A percentile compares a stretch with the other conserved stretches of the same genome.
phyloP scores from a whole-genome alignment of 1,139 yeast genomes.

The Yamadazyma atlantica region DNA sequence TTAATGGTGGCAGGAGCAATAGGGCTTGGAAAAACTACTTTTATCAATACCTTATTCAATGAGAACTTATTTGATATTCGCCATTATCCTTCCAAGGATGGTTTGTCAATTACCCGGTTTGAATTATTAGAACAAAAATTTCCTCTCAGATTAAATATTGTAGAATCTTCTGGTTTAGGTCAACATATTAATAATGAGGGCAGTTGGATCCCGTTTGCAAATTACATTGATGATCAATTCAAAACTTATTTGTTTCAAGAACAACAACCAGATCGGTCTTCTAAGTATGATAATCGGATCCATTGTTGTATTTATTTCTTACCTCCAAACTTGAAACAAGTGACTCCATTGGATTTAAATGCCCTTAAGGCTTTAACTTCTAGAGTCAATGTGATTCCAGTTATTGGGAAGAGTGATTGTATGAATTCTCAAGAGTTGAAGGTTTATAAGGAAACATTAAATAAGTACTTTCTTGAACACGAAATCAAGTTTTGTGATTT shows the following conservation, averaged over 20 bases:
- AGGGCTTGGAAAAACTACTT: slow-evolving; percentile 83
- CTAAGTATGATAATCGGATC: slow-evolving; percentile 56
- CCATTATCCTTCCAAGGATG: slow-evolving; percentile 20
- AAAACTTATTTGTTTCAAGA: slow-evolving; percentile 60
- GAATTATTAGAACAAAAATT: slow-evolving; percentile 52
- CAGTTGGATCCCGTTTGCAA: slow-evolving; percentile 58
- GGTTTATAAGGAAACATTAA: slow-evolving; percentile 46
- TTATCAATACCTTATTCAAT: slow-evolving; percentile 57
- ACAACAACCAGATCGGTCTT: slow-evolving; percentile 64
- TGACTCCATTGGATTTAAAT: slow-evolving; percentile 60
- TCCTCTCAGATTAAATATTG: slow-evolving; percentile 45
- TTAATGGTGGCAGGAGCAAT: slow-evolving; percentile 74
- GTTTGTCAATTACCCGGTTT: slow-evolving; percentile 34
- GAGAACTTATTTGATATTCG: slow-evolving; percentile 16
- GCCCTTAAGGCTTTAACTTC: slow-evolving; percentile 66
- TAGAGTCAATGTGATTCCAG: slow-evolving; percentile 73
- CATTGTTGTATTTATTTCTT: slow-evolving; percentile 79
- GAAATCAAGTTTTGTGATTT: slow-evolving; percentile 59
- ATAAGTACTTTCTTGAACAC: slow-evolving; percentile 42
- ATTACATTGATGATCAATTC: slow-evolving; percentile 63
- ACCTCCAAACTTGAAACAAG: slow-evolving; percentile 52
- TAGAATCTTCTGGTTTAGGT: slow-evolving; percentile 41
- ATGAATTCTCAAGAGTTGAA: slow-evolving; percentile 44
- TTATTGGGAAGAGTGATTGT: slow-evolving; percentile 74
- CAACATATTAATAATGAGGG: slow-evolving; percentile 40